Base-by-base conservation (phyloP, 2,329 filamentous ascomycete genomes). In the Sarocladium brachiariae region DNA sequence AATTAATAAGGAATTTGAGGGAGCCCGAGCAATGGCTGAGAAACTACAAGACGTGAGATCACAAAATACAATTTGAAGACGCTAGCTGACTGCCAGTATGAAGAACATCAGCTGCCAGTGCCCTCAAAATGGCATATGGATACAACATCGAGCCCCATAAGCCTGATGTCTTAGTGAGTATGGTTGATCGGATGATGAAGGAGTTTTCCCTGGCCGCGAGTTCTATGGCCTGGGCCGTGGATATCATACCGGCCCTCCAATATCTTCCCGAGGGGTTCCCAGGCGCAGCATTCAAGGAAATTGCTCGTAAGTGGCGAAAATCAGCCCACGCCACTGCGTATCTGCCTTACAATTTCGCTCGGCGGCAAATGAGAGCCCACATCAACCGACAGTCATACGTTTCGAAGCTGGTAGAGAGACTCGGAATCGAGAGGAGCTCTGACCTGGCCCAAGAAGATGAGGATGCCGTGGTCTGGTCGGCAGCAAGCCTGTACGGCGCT, bases 31-130 rank as follows among this genome's bases (percentile, higher is more conserved):
- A 55, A 0, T 49, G 58, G 3, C 43, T 61, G 2, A 46, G 57
- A 1, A 60, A 65, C 21, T 56, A 63, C 21, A 62, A 59, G 48
- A 60, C 57, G 63, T 65, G 51, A 51, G 59, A 54, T 8, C 14
- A 10, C n/a, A 25, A 16, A 10, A 16, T 21, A n/a, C 34, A 2
- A 13, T 23, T 3, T 11, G 16, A 18, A 8, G n/a, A 14, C 27
- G 8, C 10, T 24, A 4, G 16, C n/a, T 25, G 27, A 27, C n/a
- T 19, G 16, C 14, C 11, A 33, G 8, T 27, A 21, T 21, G 4
- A 31, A 68, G 55, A 6, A 50, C 57, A 55, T 58, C 53, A n/a
- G 51, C 37, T 7, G 54, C 56, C 3, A 57, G 51, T 14, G 52
- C 55, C 2, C 45, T 58, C 4, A 58, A 57, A 18, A 52, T 55